Evolutionary conservation across 371 early-diverging fungal genomes (phyloP).

Genomic region (Zychaea mexicana): DNA sequence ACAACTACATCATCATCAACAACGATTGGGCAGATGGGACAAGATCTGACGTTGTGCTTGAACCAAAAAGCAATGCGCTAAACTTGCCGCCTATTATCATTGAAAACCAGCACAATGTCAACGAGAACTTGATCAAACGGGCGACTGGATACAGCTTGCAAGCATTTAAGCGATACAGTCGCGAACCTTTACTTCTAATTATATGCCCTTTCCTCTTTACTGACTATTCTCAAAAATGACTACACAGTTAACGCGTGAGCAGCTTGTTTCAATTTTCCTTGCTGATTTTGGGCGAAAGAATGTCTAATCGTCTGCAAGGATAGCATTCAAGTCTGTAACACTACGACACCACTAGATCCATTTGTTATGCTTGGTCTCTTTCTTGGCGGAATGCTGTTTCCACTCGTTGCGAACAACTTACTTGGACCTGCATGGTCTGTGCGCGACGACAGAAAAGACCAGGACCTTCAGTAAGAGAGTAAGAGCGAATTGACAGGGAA

Average conservation of each 20-base stretch:
- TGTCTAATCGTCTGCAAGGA: background rate
- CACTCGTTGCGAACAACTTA: too few species aligned
- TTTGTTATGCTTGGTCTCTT: background rate
- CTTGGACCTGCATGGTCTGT: too few species aligned
- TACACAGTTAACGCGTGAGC: background rate
- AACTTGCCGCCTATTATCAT: background rate
- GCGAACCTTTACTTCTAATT: background rate
- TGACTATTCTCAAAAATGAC: background rate
- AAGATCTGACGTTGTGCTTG: background rate
- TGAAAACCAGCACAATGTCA: background rate
- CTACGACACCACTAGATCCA: background rate
- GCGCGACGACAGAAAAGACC: too few species aligned
- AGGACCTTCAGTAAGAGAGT: too few species aligned
- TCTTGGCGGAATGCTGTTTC: too few species aligned
- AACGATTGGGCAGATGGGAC: background rate
- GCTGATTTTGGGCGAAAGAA: background rate
- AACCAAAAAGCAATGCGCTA: background rate
- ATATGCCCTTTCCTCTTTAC: background rate
- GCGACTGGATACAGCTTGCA: background rate
- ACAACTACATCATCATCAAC: background rate
- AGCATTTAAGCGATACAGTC: background rate
- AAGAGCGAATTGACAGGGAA: too few species aligned
- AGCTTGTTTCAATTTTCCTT: background rate
- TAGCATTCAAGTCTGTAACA: background rate
- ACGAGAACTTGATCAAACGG: background rate